Base-by-base conservation (phyloP, 2,329 filamentous ascomycete species). In the Aspergillus glaucus region DNA sequence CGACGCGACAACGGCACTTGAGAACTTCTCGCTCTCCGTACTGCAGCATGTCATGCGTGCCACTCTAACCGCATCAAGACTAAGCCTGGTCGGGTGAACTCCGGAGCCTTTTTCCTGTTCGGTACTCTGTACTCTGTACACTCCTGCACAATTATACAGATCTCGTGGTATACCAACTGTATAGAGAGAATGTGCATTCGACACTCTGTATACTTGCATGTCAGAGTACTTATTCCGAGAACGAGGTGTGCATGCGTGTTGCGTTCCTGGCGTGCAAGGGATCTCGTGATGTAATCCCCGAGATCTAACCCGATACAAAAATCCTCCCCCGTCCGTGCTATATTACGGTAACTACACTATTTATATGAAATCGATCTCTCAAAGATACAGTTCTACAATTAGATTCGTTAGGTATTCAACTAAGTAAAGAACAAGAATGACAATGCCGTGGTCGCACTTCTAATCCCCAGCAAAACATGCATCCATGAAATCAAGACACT, bases 1-100 rank as follows among this genome's bases (percentile, higher is more conserved):
- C 36, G n/a, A 39, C 40, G 41, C 36, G 36, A 39, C 7, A n/a
- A 39, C 36, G 9, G 36, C 36, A 39, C 4, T 39, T 10, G 36
- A 4, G 50, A 45, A 43, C 40, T 43, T 55, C 28, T 40, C 45
- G 50, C 28, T 37, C 39, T 15, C 50, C 47, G 51, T 44, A 55
- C 36, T 36, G 43, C 44, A 43, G 43, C 37, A 55, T 53, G 49
- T 49, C 48, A 55, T 55, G 53, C 49, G 47, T 55, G 51, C 36
- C 36, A 12, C 36, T 2, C 15, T 53, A 42, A 47, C 37, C 34
- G 17, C 28, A 48, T 42, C 39, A 21, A 44, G 45, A 42, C 37
- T 47, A 45, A 19, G 44, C 14, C 41, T 50, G n/a, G 43, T 26
- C 24, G 26, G 26, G 26, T 30, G 12, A 12, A 30, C 2, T 30